phyloP scores from a whole-genome alignment of 2,329 filamentous ascomycete species.

The Penicillium glabrum region DNA sequence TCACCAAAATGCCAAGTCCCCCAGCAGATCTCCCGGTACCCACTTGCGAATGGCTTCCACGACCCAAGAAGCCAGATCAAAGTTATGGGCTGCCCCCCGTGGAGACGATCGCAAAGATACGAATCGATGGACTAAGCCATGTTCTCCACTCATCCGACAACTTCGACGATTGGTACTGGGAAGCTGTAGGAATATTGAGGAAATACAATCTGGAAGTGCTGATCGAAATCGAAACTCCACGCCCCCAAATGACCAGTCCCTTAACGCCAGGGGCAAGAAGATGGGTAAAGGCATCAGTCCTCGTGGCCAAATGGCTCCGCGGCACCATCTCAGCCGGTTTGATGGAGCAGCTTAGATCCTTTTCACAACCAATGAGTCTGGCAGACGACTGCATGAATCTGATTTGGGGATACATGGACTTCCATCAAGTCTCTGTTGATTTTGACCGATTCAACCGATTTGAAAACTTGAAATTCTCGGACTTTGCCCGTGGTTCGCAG shows the following conservation, averaged over 20 bases:
- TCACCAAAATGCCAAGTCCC: background rate
- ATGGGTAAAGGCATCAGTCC: background rate
- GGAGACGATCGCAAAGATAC: background rate
- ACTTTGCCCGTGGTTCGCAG: background rate
- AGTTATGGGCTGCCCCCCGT: background rate
- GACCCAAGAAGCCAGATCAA: background rate
- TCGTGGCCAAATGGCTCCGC: background rate
- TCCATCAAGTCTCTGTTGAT: background rate
- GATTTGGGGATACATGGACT: background rate
- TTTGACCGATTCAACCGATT: background rate
- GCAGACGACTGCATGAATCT: background rate
- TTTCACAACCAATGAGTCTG: background rate
- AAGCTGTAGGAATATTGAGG: background rate
- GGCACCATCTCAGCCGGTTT: background rate
- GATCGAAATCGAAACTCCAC: background rate
- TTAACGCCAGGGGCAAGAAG: background rate
- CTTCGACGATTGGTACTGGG: background rate
- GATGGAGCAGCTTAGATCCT: background rate
- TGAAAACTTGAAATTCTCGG: background rate
- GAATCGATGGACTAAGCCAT: background rate
- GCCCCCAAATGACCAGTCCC: background rate
- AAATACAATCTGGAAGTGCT: background rate
- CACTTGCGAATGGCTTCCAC: background rate
- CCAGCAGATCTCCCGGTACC: background rate
- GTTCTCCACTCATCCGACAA: background rate